These are phyloP conservation scores for Tuber microsphaerosporum DNA, from an alignment of 495 filamentous ascomycete genomes.

Conservation along the genomic window DNA sequence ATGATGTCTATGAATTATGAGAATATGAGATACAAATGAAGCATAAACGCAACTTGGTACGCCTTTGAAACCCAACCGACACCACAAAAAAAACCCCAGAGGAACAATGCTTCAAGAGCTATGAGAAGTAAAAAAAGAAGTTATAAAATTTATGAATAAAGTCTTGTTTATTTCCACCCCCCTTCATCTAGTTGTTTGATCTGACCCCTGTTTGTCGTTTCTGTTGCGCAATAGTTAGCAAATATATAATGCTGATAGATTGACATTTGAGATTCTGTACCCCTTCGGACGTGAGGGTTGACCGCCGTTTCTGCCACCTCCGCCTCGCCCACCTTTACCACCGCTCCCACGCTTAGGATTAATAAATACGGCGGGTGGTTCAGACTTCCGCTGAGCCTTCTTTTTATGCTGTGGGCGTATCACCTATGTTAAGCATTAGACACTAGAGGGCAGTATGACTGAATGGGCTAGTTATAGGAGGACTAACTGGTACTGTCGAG, in stretches of 20 bases:
- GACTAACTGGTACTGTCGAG: not conserved
- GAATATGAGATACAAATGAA: not conserved
- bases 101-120: not conserved
- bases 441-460: not conserved
- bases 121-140: not conserved
- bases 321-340: not conserved
- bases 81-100: not conserved
- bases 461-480: not conserved
- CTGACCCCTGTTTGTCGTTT: not conserved
- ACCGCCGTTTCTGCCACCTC: not conserved
- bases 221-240: not conserved
- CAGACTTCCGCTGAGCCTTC: constrained; percentile 10
- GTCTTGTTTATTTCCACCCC: not conserved
- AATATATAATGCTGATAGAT: not conserved
- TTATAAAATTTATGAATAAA: not conserved
- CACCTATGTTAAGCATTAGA: constrained; percentile 6
- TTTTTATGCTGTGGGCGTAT: constrained; percentile 6
- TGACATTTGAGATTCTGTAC: not conserved
- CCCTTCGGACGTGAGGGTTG: not conserved
- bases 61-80: not conserved
- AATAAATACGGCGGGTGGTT: constrained; percentile 17
- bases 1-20: not conserved
- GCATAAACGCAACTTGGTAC: not conserved
- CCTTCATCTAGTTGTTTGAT: not conserved
- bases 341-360: constrained; percentile 13